Evolutionary conservation across 108 stramenopile genomes (phyloP), one percentile per base, ranked within the genome.

Genomic region (Skeletonema grethae): DNA sequence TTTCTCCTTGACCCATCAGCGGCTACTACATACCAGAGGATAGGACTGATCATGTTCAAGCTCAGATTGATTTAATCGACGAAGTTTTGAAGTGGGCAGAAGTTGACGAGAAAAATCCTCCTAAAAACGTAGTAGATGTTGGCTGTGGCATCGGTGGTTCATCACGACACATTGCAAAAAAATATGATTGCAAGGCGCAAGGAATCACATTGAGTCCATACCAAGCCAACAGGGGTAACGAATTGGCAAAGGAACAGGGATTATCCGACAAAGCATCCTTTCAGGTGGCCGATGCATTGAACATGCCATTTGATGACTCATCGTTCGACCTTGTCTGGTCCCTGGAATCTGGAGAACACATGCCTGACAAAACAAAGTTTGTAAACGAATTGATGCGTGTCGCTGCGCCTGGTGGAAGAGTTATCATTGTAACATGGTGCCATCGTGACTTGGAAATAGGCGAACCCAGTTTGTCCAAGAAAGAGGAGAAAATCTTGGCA

Each of bases 101-200:
- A 29, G 92, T 86, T 20, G 75, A 71, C 10, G 60, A 68, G 2
- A 70, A 71, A 5, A 43, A 55, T 10, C 48, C 39, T 2, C 80
- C 76, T 0, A 84, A 73, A 48, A 68, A 16, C 30, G 57, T 76
- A 28, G 90, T 97, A 4, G 97, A 96, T 84, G 95, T 95, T 7
- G 98, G 98, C 8, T 99, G 98, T 75, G 98, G 98, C 6, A 91
- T 98, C 67, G 98, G 98, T 15, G 98, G 98, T 12, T 87, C 83
- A 29, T 86, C 86, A 16, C 83, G 98, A 28, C 91, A 96, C 72
- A 95, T 98, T 72, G 90, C 93, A 36, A 65, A 81, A 45, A 91
- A 89, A 63, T 98, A 76, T 72, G 35, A 45, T 11, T 76, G 91
- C 70, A 67, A 66, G 24, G 83, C 89, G 30, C 79, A 90, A 69